Evolutionary conservation across 768 basidiomycete species (phyloP), one percentile per base, ranked within the genome.

Genomic region (Boletus tomentosulus): DNA sequence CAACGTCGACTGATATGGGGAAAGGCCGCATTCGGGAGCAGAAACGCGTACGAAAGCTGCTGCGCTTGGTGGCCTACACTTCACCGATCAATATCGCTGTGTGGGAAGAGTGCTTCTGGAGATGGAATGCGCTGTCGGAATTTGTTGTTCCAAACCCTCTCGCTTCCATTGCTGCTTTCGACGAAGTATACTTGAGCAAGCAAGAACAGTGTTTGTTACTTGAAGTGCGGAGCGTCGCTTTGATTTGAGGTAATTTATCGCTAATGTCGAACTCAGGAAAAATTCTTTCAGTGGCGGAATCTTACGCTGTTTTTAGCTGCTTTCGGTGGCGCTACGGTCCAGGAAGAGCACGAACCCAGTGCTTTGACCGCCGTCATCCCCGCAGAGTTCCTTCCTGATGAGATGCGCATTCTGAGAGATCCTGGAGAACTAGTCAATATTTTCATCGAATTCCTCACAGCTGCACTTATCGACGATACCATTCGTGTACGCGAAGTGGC

Each of bases 251-350:
- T 45, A 22, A 42, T 12, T 42, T 28, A 16, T 42, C 19, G 47
- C 55, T 60, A 27, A 64, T 50, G 27, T 46, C 37, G 33, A 34
- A 19, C 31, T 31, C 50, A 92, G 89, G 89, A 91, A 19, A 78
- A 83, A 59, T 80, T 84, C 39, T 80, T 77, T 35, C 87, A 92
- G 59, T 97, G 93, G 92, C 86, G 89, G 62, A 92, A 94, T 64
- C 72, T 92, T 12, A 85, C 88, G 0, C 71, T 92, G 24, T 90
- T 87, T 69, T 73, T 95, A 37, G 83, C 89, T 4, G 81, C 88
- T 0, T 77, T 85, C n/a, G 84, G 85, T 35, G 86, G 87, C 5
- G 74, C 81, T 6, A 86, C 86, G 56, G 71, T 82, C 19, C 72
- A 75, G 38, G 81, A 86, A 15, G 72, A 75, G 42, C 75, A 78